These are phyloP conservation scores for Suillus placidus DNA, from an alignment of 768 basidiomycete species.

Conservation along the genomic window DNA sequence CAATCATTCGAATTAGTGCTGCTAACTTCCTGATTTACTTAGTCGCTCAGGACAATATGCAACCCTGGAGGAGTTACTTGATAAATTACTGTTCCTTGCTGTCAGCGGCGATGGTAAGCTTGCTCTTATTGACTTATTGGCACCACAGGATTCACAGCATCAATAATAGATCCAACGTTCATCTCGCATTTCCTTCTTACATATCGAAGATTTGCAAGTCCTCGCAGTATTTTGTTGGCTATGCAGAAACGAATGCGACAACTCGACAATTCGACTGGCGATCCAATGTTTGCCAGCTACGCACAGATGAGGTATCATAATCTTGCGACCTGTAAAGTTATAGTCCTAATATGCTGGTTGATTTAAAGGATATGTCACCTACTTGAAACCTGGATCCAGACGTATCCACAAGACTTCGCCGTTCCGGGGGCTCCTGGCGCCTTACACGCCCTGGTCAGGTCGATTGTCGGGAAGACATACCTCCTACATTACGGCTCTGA, in stretches of 20 bases:
- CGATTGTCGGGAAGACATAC: conserved; percentile 77
- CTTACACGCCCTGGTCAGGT: conserved; percentile 74
- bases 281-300: conserved; percentile 86
- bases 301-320: conserved; percentile 78
- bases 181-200: conserved; percentile 82
- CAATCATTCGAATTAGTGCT: conserved; percentile 2
- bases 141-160: conserved; percentile 14
- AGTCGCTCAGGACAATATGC: conserved; percentile 71
- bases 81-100: conserved; percentile 80
- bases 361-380: conserved; percentile 71
- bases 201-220: conserved; percentile 80
- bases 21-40: conserved; percentile 18
- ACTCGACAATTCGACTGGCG: conserved; percentile 68
- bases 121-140: conserved; percentile 10
- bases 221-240: conserved; percentile 76
- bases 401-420: conserved; percentile 80
- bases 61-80: conserved; percentile 75
- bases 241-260: conserved; percentile 88
- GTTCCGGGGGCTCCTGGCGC: conserved; percentile 75
- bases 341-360: conserved; percentile 8
- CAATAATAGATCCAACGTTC: conserved; percentile 65
- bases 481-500: conserved; percentile 85
- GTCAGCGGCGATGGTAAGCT: conserved; percentile 80
- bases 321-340: conserved; percentile 7
- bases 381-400: conserved; percentile 74